These are phyloP conservation scores for Auxenochlorella pyrenoidosa DNA, from an alignment of 139 green algal genomes.

Conservation along the genomic window DNA sequence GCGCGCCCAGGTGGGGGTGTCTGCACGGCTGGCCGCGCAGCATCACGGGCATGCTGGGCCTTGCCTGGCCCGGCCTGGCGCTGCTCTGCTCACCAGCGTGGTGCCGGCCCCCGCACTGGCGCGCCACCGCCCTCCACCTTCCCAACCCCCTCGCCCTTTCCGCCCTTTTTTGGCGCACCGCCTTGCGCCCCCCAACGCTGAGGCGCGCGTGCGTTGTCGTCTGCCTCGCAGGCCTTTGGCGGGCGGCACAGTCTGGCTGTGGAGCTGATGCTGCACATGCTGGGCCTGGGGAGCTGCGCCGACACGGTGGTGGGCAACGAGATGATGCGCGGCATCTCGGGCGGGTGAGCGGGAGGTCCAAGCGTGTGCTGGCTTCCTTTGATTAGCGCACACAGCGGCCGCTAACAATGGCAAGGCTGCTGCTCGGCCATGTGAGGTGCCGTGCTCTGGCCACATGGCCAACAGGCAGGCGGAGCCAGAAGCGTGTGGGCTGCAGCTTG, in stretches of 20 bases:
- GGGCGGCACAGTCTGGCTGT: conserved; percentile 48
- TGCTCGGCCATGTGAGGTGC: too few relatives aligned
- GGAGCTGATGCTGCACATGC: conserved; percentile 61
- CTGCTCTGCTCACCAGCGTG: too few relatives aligned
- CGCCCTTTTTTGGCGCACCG: too few relatives aligned
- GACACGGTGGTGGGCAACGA: conserved; percentile 55
- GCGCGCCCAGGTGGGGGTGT: not conserved
- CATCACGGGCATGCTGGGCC: too few relatives aligned
- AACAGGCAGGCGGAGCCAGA: too few relatives aligned
- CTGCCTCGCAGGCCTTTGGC: conserved; percentile 23
- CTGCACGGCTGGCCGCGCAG: not conserved
- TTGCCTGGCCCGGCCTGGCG: too few relatives aligned
- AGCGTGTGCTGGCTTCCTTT: not conserved
- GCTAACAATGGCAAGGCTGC: too few relatives aligned
- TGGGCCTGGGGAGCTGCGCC: conserved; percentile 42
- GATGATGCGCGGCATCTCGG: conserved; percentile 66
- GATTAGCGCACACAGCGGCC: not conserved
- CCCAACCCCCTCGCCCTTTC: too few relatives aligned
- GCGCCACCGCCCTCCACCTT: too few relatives aligned
- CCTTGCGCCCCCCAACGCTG: not conserved
- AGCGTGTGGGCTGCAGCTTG: too few relatives aligned
- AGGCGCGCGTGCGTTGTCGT: not conserved
- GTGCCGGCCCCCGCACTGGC: too few relatives aligned
- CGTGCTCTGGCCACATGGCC: too few relatives aligned
- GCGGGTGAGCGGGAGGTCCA: conserved; percentile 26